phyloP scores from a whole-genome alignment of 139 green algal species.

The Micromonas commoda region DNA sequence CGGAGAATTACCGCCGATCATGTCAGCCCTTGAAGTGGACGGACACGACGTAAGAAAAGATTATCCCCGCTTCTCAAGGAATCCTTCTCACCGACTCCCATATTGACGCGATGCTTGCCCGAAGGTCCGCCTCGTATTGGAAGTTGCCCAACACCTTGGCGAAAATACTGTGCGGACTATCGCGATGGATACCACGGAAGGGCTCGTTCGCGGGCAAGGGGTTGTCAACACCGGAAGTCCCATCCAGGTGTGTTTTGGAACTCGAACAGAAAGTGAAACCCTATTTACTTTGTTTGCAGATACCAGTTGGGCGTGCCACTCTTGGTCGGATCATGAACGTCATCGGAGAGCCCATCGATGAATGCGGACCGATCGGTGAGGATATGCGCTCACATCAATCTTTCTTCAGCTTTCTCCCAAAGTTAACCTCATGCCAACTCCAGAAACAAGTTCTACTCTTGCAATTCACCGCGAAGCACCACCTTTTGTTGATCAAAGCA shows the following conservation, averaged over 20 bases:
- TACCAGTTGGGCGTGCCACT: slow-evolving; percentile 91
- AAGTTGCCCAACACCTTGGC: slow-evolving; percentile 95
- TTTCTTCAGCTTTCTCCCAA: not conserved
- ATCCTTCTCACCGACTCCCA: too few relatives aligned
- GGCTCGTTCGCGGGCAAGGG: slow-evolving; percentile 81
- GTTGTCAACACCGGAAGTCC: slow-evolving; percentile 85
- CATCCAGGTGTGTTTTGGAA: slow-evolving; percentile 65
- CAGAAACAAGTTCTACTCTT: slow-evolving; percentile 69
- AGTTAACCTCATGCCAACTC: slow-evolving; percentile 5
- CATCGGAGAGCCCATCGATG: slow-evolving; percentile 97
- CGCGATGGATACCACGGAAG: slow-evolving; percentile 98
- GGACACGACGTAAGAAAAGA: slow-evolving; percentile 59
- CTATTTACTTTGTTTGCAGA: slow-evolving; percentile 44
- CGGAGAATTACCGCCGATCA: slow-evolving; percentile 85
- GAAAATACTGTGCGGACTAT: slow-evolving; percentile 96
- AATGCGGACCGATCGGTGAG: slow-evolving; percentile 81
- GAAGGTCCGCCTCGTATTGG: slow-evolving; percentile 96
- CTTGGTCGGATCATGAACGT: slow-evolving; percentile 99
- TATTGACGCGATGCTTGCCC: too few relatives aligned
- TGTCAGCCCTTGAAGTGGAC: slow-evolving; percentile 81
- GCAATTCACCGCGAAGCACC: slow-evolving; percentile 96
- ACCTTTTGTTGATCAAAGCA: slow-evolving; percentile 88
- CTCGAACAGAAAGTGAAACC: not conserved
- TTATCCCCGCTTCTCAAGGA: too few relatives aligned
- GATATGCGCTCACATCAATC: slow-evolving; percentile 4